phyloP scores from a whole-genome alignment of 495 filamentous ascomycete species.

The Trichoderma erinaceum region DNA sequence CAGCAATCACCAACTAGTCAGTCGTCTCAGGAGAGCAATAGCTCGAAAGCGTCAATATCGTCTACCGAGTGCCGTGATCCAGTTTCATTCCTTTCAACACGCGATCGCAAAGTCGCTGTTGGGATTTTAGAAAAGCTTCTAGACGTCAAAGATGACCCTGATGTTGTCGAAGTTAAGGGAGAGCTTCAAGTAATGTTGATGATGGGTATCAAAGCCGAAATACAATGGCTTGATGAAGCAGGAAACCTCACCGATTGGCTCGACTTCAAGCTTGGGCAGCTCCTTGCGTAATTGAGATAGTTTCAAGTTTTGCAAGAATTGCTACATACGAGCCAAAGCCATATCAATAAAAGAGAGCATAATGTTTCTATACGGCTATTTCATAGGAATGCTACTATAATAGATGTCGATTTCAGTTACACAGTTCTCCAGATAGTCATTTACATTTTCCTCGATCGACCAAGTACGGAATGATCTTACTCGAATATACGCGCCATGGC shows the following conservation, averaged over 20 bases:
- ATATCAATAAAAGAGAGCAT: too few species aligned
- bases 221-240: slow-evolving; percentile 67
- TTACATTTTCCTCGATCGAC: not conserved
- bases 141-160: slow-evolving; percentile 3
- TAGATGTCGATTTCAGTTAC: not conserved
- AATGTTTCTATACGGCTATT: too few species aligned
- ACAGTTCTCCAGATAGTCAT: not conserved
- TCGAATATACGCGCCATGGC: not conserved
- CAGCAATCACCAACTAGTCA: slow-evolving; percentile 20
- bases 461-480: not conserved
- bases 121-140: slow-evolving; percentile 53
- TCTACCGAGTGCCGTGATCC: slow-evolving; percentile 15
- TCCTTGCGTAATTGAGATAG: not conserved
- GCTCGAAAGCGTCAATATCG: not conserved
- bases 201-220: slow-evolving; percentile 82
- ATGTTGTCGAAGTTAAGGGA: slow-evolving; percentile 42
- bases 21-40: slow-evolving; percentile 4
- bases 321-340: too few species aligned
- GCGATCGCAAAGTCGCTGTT: slow-evolving; percentile 63
- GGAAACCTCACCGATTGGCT: slow-evolving; percentile 62
- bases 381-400: not conserved
- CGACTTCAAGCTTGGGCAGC: slow-evolving; percentile 31
- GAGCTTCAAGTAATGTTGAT: slow-evolving; percentile 86
- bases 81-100: slow-evolving; percentile 45
- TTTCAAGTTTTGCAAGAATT: not conserved